phyloP scores from a whole-genome alignment of 169 alveolate genomes.

The Amoebophrya sp. region DNA sequence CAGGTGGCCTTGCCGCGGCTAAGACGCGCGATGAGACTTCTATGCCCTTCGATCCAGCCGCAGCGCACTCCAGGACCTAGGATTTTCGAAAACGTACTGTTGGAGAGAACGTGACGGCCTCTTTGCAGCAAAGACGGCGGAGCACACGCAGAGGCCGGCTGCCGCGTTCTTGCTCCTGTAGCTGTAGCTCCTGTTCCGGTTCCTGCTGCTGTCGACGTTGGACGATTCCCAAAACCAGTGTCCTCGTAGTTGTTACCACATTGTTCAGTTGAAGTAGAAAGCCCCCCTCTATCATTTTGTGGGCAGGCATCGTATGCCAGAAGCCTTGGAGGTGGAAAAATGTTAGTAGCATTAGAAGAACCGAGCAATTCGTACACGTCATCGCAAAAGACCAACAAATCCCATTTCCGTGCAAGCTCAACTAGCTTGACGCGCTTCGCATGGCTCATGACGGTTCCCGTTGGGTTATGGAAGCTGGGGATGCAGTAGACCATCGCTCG shows the following conservation, averaged over 20 bases:
- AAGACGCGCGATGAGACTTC: background rate
- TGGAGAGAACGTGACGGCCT: background rate
- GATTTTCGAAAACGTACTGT: background rate
- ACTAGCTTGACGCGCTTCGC: background rate
- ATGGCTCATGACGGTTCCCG: background rate
- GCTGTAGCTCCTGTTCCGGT: too few species aligned
- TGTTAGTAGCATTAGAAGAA: background rate
- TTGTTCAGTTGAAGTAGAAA: too few species aligned
- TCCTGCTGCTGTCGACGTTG: background rate
- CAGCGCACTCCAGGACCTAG: conserved; percentile 11
- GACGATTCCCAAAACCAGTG: background rate
- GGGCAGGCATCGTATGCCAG: too few species aligned
- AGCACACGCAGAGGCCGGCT: background rate
- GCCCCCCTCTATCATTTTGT: too few species aligned
- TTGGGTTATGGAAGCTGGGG: background rate
- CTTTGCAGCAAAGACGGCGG: background rate
- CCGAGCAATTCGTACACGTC: background rate
- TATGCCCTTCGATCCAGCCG: background rate
- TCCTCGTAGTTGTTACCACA: background rate
- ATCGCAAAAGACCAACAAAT: background rate
- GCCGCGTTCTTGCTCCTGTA: too few species aligned
- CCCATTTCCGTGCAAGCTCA: background rate
- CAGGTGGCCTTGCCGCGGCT: background rate
- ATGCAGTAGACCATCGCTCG: background rate
- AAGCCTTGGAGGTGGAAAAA: too few species aligned